Evolutionary conservation across 495 filamentous ascomycete genomes (phyloP).

Genomic region (Monascus purpureus): DNA sequence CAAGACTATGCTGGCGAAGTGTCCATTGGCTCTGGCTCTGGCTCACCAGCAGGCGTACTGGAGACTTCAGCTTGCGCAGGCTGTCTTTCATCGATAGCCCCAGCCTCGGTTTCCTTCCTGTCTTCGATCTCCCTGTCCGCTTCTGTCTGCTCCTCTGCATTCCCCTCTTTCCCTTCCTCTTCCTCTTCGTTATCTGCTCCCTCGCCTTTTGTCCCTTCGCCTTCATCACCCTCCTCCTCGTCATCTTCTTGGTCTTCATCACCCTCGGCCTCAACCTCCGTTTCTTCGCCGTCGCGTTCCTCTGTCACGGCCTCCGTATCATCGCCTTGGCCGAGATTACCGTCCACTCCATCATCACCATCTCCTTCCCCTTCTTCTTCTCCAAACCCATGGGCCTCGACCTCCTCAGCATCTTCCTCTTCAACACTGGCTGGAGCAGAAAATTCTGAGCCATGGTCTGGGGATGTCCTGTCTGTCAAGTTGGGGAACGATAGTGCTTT

Average conservation of each 20-base stretch:
- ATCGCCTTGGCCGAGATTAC: slow-evolving; percentile 11
- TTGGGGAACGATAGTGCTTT: not conserved
- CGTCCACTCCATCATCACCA: slow-evolving; percentile 11
- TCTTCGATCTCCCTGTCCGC: not conserved
- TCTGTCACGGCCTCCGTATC: slow-evolving; percentile 5
- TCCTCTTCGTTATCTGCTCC: slow-evolving; percentile 7
- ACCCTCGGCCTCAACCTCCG: slow-evolving; percentile 3
- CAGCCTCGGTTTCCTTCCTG: slow-evolving; percentile 1
- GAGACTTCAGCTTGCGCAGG: not conserved
- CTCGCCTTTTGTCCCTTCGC: slow-evolving; percentile 7
- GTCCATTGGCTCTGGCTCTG: no score
- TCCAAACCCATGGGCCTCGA: slow-evolving; percentile 34
- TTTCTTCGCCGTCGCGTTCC: slow-evolving; percentile 6
- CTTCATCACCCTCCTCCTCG: slow-evolving; percentile 12
- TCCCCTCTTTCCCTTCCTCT: slow-evolving; percentile 1
- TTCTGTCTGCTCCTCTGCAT: slow-evolving; percentile 1
- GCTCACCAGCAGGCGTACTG: no score
- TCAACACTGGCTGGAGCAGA: slow-evolving; percentile 15
- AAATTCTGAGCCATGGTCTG: slow-evolving; percentile 7
- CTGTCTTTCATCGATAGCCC: not conserved
- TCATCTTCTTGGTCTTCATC: slow-evolving; percentile 12
- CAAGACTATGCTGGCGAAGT: no score
- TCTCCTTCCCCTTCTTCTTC: slow-evolving; percentile 12
- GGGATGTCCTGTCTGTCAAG: not conserved
- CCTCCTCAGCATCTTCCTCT: slow-evolving; percentile 55